Evolutionary conservation across 371 early-diverging fungal species (phyloP).

Genomic region (Choanephora cucurbitarum): DNA sequence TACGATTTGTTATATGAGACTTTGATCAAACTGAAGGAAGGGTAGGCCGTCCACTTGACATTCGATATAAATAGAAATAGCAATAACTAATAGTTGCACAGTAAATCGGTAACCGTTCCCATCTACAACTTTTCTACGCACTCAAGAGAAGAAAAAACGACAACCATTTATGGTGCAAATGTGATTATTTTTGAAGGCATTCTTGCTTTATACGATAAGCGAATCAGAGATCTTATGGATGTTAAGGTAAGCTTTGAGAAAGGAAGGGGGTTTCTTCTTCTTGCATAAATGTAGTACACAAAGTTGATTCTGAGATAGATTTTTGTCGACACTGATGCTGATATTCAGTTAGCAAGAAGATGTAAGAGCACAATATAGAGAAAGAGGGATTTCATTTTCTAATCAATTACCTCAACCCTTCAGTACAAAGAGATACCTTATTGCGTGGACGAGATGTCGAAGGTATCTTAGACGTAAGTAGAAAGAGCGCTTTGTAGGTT

Average conservation of each 20-base stretch:
- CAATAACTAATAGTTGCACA: constrained; percentile 1
- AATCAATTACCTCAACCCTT: not conserved
- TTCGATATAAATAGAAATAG: not conserved
- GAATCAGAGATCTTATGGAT: constrained; percentile 84
- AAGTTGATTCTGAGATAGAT: constrained; percentile 46
- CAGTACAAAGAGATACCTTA: constrained; percentile 82
- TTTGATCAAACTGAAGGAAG: constrained; percentile 73
- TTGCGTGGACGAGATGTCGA: constrained; percentile 85
- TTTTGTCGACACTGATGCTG: constrained; percentile 95
- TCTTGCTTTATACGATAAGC: constrained; percentile 83
- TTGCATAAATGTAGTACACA: constrained; percentile 11
- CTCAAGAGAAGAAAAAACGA: constrained; percentile 68
- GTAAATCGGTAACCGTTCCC: constrained; percentile 72
- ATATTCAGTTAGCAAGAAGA: constrained; percentile 86
- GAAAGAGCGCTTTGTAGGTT: not conserved
- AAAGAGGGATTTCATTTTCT: not conserved
- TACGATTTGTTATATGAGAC: constrained; percentile 75
- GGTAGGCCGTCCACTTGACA: constrained; percentile 28
- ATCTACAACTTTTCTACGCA: constrained; percentile 80
- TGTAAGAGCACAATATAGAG: constrained; percentile 43
- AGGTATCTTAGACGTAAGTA: constrained; percentile 71
- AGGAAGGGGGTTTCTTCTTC: no score
- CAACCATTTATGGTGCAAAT: constrained; percentile 87
- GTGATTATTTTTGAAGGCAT: constrained; percentile 95
- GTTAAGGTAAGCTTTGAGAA: constrained; percentile 61